These are phyloP conservation scores for Curvularia lunata DNA, from an alignment of 2,329 filamentous ascomycete species.

Conservation along the genomic window DNA sequence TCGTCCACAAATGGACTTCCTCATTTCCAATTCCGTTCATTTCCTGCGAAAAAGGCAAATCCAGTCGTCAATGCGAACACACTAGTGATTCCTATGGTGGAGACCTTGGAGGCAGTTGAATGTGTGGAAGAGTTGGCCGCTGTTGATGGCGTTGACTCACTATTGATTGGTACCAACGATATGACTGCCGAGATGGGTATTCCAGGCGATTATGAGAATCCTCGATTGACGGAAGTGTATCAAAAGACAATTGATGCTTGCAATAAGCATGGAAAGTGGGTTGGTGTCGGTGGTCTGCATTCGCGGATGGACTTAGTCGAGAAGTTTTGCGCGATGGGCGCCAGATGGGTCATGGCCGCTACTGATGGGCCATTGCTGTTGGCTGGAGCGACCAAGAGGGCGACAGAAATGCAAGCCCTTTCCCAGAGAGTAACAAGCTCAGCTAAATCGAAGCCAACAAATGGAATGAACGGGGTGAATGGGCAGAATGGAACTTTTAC, in stretches of 20 bases:
- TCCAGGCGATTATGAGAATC: slow-evolving; percentile 51
- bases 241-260: slow-evolving; percentile 49
- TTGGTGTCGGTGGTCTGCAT: slow-evolving; percentile 53
- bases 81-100: slow-evolving; percentile 54
- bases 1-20: slow-evolving; percentile 49
- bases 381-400: slow-evolving; percentile 46
- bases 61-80: slow-evolving; percentile 46
- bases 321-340: slow-evolving; percentile 50
- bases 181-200: slow-evolving; percentile 54
- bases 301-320: slow-evolving; percentile 52
- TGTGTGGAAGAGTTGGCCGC: slow-evolving; percentile 52
- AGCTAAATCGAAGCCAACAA: background rate
- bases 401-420: slow-evolving; percentile 29
- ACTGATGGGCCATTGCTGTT: slow-evolving; percentile 48
- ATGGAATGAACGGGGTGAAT: background rate
- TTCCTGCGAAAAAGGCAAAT: slow-evolving; percentile 46
- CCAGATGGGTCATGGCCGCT: slow-evolving; percentile 50
- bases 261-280: slow-evolving; percentile 49
- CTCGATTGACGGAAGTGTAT: slow-evolving; percentile 29
- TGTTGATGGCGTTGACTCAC: slow-evolving; percentile 52
- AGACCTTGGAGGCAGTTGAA: slow-evolving; percentile 50
- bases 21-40: slow-evolving; percentile 44
- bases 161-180: slow-evolving; percentile 56
- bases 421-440: slow-evolving; percentile 10
- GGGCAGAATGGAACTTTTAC: background rate